Base-by-base conservation (phyloP, 2,329 filamentous ascomycete genomes). In the Penicillium corylophilum region DNA sequence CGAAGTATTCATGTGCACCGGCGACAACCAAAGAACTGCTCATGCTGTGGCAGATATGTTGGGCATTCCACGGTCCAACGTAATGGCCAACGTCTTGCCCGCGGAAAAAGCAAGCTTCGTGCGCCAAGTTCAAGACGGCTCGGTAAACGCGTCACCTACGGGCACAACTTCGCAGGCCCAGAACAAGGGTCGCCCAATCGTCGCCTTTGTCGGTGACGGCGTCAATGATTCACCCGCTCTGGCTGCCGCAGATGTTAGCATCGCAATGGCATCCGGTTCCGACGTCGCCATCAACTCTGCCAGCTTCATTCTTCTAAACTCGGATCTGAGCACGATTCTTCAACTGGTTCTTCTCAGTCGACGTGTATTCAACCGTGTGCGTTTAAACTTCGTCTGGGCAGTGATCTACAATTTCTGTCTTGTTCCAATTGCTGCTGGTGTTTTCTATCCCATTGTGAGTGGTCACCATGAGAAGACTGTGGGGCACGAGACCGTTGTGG, bases 1-100 rank as follows among this genome's bases (percentile, higher is more conserved):
- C 42, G 82, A 85, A 28, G 88, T 95, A 4, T 96, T 87, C 84
- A 95, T 96, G 90, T 85, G 96, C 33, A 95, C 90, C 0, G 92
- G 92, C 26, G 92, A 96, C 75, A 96, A 96, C 65, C 75, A 78
- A n/a, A 85, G 78, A n/a, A 96, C 92, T 0, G 92, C 92, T 2
- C 78, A 81, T 18, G 90, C 90, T 0, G 89, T 96, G 2, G 92
- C 88, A 1, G 74, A 79, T 2, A 83, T 83, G 63, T 79, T 96
- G 16, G 89, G 89, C 20, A 96, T 96, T 57, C 80, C 84, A 0
- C 64, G 77, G 0, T 74, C 78, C 48, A 89, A 95, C 66, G 86
- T 96, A 58, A 88, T 95, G 56, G 90, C 92, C 10, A 90, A 90
- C 57, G 90, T 96, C 4, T 82, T 96, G 10, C 92, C 93, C 0